phyloP scores from a whole-genome alignment of 352 stramenopile genomes.

The Phytophthora constricta region DNA sequence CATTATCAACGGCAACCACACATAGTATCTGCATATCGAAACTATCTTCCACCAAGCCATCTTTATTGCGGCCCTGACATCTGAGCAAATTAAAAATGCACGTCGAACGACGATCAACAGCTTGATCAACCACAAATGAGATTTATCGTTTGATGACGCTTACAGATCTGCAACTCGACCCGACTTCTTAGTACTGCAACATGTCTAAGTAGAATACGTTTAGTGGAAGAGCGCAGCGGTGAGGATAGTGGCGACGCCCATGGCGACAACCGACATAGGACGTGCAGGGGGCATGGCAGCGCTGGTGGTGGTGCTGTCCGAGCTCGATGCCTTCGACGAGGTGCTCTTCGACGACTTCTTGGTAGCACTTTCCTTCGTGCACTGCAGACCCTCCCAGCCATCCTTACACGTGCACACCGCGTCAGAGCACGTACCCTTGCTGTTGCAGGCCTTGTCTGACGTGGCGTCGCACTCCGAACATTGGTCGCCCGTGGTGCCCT shows the following conservation, averaged over 20 bases:
- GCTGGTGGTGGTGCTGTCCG: constrained; percentile 21
- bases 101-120: neutral
- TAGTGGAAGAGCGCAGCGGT: constrained; percentile 42
- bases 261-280: constrained; percentile 25
- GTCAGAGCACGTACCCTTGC: constrained; percentile 63
- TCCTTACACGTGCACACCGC: constrained; percentile 62
- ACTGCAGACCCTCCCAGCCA: constrained; percentile 72
- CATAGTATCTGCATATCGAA: too few species aligned
- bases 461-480: constrained; percentile 74
- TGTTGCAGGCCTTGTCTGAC: constrained; percentile 62
- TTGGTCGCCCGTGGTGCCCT: constrained; percentile 71
- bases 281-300: constrained; percentile 25
- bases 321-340: constrained; percentile 16
- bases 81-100: too few species aligned
- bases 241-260: constrained; percentile 39
- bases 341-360: constrained; percentile 45
- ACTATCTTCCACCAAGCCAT: too few species aligned
- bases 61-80: too few species aligned
- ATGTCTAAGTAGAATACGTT: constrained; percentile 22
- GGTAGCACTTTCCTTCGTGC: constrained; percentile 59
- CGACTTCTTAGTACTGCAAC: constrained; percentile 22
- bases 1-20: neutral
- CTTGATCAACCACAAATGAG: constrained; percentile 27
- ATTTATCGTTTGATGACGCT: constrained; percentile 18
- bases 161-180: neutral